phyloP scores from a whole-genome alignment of 495 filamentous ascomycete species.

The Podospora appendiculata region DNA sequence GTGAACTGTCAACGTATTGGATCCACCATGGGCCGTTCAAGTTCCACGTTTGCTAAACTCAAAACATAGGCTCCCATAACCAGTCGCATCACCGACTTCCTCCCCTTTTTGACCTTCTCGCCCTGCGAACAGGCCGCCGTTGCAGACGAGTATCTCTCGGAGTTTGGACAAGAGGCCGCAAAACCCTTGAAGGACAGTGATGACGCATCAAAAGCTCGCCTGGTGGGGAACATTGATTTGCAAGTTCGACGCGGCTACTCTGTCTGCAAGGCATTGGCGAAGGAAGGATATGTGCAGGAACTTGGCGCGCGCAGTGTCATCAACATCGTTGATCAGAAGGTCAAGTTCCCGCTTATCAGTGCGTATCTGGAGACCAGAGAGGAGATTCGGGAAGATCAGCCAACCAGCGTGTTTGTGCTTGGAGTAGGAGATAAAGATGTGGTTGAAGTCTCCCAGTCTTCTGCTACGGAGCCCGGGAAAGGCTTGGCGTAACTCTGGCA shows the following conservation, averaged over 20 bases:
- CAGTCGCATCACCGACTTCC: conserved; percentile 33
- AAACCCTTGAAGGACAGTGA: conserved; percentile 20
- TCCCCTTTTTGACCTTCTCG: conserved; percentile 43
- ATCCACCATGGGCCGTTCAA: no score
- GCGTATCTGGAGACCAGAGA: background rate
- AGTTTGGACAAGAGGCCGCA: conserved; percentile 22
- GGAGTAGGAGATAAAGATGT: background rate
- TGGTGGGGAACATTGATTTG: conserved; percentile 31
- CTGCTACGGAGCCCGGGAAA: background rate
- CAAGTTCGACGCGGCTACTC: conserved; percentile 23
- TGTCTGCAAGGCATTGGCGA: conserved; percentile 28
- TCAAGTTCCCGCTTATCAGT: background rate
- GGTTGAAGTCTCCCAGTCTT: background rate
- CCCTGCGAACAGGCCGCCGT: conserved; percentile 34
- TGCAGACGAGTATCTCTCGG: conserved; percentile 37
- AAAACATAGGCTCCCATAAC: conserved; percentile 22
- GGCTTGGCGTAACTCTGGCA: no score
- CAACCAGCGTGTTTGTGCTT: background rate
- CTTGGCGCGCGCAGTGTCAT: conserved; percentile 33
- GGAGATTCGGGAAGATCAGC: background rate
- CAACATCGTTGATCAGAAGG: background rate
- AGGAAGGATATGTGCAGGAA: conserved; percentile 26
- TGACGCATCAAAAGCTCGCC: conserved; percentile 3
- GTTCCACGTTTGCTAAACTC: no score
- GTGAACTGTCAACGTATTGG: no score